Base-by-base conservation (phyloP, 2,329 filamentous ascomycete species). In the Tolypocladium endophyticum region DNA sequence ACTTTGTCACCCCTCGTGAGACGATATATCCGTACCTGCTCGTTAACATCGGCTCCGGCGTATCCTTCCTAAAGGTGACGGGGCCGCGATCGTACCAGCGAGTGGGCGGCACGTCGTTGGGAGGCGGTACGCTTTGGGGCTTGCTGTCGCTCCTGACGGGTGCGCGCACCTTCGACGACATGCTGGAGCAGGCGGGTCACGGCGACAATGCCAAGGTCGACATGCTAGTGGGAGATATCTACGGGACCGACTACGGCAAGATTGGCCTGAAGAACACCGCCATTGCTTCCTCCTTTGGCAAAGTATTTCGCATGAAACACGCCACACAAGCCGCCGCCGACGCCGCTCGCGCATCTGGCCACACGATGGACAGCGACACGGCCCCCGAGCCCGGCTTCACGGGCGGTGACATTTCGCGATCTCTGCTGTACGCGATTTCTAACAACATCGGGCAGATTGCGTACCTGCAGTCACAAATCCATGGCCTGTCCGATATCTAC, bases 391-490 rank as follows among this genome's bases (percentile, higher is more conserved):
- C 65, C 57, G 65, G 67, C 39, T 97, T 97, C 74, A 85, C 84
- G 23, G 81, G 85, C 41, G 86, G 92, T 70, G 94, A 99, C 73
- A 90, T 99, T 64, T 94, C 90, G 30, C 82, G 93, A 38, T 96
- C 91, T 55, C 81, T 99, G 23, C 83, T 99, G 0, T 99, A 96
- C 74, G 94, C 94, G 30, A 91, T 97, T 66, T 93, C 89, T 72
- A 97, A 97, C 78, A 97, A 97, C 75, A 97, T 97, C 64, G 94
- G 94, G 20, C 94, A 99, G 77, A 96, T 99, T 67, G 92, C 94
- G 52, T 97, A 94, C 73, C 80, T 99, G n/a, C 94, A 97, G 71
- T 94, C 91, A 7, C 92, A 97, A 72, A 94, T 96, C 70, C 93
- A 99, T 76, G 84, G 88, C 54, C 80, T 97, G 33, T 88, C 90